phyloP scores from a whole-genome alignment of 1,284 basidiomycete species.

The Hypsizygus ulmarius region DNA sequence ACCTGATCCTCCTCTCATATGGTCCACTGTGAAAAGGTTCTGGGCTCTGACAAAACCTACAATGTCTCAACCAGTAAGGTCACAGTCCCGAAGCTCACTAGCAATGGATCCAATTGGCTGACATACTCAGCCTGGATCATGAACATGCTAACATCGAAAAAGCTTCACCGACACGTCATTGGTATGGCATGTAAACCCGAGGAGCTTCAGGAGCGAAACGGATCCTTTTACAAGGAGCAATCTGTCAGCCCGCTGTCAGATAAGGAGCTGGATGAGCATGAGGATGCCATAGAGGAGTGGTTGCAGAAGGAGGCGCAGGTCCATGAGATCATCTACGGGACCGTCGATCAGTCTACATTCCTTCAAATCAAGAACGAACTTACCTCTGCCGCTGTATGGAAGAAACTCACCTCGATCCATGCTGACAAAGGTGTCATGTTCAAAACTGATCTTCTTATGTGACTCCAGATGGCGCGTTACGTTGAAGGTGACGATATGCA shows the following conservation, averaged over 20 bases:
- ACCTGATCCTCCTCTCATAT: too few species aligned
- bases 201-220: constrained; percentile 10
- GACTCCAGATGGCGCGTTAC: not conserved
- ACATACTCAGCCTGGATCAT: not conserved
- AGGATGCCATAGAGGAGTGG: constrained; percentile 22
- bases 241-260: constrained; percentile 16
- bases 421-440: constrained; percentile 2
- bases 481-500: constrained; percentile 22
- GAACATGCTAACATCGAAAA: constrained; percentile 4
- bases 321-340: constrained; percentile 25
- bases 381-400: not conserved
- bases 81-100: constrained; percentile 3
- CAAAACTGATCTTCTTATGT: not conserved
- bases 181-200: constrained; percentile 24
- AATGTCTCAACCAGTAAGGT: constrained; percentile 6
- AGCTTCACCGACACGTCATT: constrained; percentile 20
- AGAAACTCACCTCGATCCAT: constrained; percentile 5
- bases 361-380: constrained; percentile 4
- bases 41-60: constrained; percentile 5
- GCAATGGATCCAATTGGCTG: constrained; percentile 4
- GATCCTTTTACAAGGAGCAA: constrained; percentile 8
- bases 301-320: constrained; percentile 24
- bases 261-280: constrained; percentile 21
- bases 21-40: not conserved
- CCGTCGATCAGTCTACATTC: constrained; percentile 20